Percentiles rank a stretch among this genome's conserved stretches.
These are phyloP conservation scores for Cicer arietinum DNA, from an alignment of 306 rosid genomes.

Conservation along the genomic window DNA sequence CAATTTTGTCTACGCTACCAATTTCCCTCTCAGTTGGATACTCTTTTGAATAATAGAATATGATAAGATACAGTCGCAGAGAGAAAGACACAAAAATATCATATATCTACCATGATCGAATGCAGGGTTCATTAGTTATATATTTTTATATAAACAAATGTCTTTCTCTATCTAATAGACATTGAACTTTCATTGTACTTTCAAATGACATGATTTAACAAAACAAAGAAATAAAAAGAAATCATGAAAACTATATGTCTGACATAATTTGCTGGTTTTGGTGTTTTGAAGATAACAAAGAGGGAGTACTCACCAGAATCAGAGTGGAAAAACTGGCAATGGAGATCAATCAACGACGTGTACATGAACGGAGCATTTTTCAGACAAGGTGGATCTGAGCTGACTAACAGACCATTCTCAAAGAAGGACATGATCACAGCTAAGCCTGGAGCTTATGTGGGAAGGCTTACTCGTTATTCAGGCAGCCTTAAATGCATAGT, in stretches of 20 bases:
- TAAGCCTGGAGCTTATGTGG: constrained; percentile 57
- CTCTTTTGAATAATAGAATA: too few species aligned
- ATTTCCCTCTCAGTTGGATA: not conserved
- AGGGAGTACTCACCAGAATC: constrained; percentile 50
- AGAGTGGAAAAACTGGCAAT: constrained; percentile 69
- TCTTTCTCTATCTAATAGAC: too few species aligned
- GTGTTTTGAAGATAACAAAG: constrained; percentile 67
- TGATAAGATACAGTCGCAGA: not conserved
- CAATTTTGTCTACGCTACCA: too few species aligned
- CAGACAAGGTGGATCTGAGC: constrained; percentile 46
- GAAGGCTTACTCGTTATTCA: constrained; percentile 57
- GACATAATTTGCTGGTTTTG: not conserved
- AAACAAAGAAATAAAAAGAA: constrained; percentile 2
- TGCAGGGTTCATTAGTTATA: too few species aligned
- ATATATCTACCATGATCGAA: too few species aligned
- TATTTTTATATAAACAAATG: too few species aligned
- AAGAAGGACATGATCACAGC: constrained; percentile 54
- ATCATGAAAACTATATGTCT: constrained; percentile 17
- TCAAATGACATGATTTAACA: constrained; percentile 18
- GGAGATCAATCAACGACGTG: constrained; percentile 79
- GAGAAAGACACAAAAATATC: not conserved
- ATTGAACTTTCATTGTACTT: not conserved
- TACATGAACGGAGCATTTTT: constrained; percentile 78
- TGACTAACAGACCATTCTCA: constrained; percentile 40
- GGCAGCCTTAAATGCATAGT: constrained; percentile 55